Conservation (phyloP, 1,284 basidiomycete species). For the Naganishia liquefaciens region DNA sequence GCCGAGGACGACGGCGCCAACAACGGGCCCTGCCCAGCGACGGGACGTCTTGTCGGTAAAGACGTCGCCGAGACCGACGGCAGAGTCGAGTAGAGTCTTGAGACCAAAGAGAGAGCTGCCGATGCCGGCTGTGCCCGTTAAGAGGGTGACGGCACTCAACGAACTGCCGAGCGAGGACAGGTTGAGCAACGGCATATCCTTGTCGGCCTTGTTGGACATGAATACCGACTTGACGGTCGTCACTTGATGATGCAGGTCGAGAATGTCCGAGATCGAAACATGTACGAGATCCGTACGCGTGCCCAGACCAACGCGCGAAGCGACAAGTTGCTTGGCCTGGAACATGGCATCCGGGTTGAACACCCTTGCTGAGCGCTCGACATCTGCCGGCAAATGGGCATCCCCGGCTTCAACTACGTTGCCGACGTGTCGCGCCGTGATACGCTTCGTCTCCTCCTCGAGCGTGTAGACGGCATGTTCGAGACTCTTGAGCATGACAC, state of each 20-base stretch:
- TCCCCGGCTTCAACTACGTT: constrained; percentile 72
- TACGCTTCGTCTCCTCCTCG: constrained; percentile 77
- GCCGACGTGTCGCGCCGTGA: constrained; percentile 70
- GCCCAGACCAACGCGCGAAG: constrained; percentile 45
- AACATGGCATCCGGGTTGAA: constrained; percentile 99
- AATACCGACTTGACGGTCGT: constrained; percentile 54
- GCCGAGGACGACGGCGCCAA: constrained; percentile 75
- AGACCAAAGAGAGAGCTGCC: constrained; percentile 60
- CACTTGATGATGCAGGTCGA: constrained; percentile 82
- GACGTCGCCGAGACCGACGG: constrained; percentile 72
- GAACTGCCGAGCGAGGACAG: constrained; percentile 69
- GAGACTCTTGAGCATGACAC: constrained; percentile 70
- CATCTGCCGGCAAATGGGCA: constrained; percentile 74
- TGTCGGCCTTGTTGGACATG: constrained; percentile 56
- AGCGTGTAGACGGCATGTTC: constrained; percentile 78
- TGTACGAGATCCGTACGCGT: constrained; percentile 47
- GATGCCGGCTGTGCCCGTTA: constrained; percentile 65
- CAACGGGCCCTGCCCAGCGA: constrained; percentile 82
- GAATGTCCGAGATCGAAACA: constrained; percentile 68
- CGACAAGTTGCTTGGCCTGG: constrained; percentile 50
- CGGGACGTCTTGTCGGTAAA: constrained; percentile 78
- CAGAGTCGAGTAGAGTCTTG: constrained; percentile 73
- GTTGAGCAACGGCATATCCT: constrained; percentile 68
- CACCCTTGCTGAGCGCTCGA: constrained; percentile 75
- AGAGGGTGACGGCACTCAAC: constrained; percentile 79